phyloP scores from a whole-genome alignment of 345 rosid genomes.

The Dimocarpus longan region DNA sequence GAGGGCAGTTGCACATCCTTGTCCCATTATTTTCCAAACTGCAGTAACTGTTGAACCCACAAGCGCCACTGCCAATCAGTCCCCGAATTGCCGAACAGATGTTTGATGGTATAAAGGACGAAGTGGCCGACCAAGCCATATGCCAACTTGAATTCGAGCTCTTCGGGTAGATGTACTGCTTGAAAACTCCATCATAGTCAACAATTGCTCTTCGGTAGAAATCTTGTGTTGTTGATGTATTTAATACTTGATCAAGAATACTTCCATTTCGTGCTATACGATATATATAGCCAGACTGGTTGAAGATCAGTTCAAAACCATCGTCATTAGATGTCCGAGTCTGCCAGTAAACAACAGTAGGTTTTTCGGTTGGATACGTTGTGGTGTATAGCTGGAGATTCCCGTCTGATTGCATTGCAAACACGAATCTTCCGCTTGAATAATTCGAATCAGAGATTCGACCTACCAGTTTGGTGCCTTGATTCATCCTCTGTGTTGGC shows the following conservation, averaged over 20 bases:
- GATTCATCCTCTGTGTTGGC: conserved; percentile 24
- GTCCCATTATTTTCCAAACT: too few relatives aligned
- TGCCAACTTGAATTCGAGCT: too few relatives aligned
- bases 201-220: conserved; percentile 28
- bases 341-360: background rate
- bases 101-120: too few relatives aligned
- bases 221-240: background rate
- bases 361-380: conserved; percentile 4
- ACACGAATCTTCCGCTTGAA: conserved; percentile 27
- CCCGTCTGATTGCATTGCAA: conserved; percentile 16
- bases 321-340: background rate
- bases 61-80: too few relatives aligned
- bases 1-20: too few relatives aligned
- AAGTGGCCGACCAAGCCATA: background rate
- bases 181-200: conserved; percentile 32
- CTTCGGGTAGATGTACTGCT: background rate
- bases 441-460: conserved; percentile 19
- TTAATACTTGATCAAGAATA: background rate
- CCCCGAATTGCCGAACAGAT: too few relatives aligned
- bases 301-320: conserved; percentile 20
- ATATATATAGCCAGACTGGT: conserved; percentile 26
- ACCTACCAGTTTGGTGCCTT: conserved; percentile 6
- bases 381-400: conserved; percentile 18
- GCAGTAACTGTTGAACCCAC: too few relatives aligned
- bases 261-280: conserved; percentile 9